phyloP scores from a whole-genome alignment of 2,329 filamentous ascomycete genomes.

The Paecilomyces sp. region DNA sequence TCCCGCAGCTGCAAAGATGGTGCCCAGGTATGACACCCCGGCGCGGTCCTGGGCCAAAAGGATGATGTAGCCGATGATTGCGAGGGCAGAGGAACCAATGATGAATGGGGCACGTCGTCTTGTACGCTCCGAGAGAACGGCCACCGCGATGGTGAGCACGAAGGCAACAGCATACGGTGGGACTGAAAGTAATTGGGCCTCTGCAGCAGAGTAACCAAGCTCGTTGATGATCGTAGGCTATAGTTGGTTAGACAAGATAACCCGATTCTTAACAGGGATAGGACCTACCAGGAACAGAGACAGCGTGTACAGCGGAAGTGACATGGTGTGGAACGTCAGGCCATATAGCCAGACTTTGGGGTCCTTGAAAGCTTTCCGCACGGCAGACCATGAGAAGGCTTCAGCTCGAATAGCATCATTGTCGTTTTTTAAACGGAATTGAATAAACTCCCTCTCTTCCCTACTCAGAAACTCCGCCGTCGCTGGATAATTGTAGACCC shows the following conservation, averaged over 20 bases:
- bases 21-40: conserved; percentile 54
- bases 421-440: conserved; percentile 58
- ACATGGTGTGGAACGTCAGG: conserved; percentile 65
- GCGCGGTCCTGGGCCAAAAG: conserved; percentile 49
- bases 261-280: not conserved
- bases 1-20: conserved; percentile 57
- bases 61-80: conserved; percentile 56
- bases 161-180: conserved; percentile 60
- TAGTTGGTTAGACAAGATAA: conserved; percentile 1
- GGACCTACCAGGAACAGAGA: conserved; percentile 28
- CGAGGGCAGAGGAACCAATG: conserved; percentile 50
- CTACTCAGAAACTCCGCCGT: conserved; percentile 34
- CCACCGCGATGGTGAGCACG: conserved; percentile 50
- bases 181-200: conserved; percentile 51
- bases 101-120: conserved; percentile 58
- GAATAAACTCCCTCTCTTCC: conserved; percentile 53
- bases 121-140: conserved; percentile 53
- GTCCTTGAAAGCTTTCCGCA: conserved; percentile 57
- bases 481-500: conserved; percentile 35
- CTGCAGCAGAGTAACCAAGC: conserved; percentile 33
- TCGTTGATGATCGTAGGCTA: conserved; percentile 37
- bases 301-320: conserved; percentile 45
- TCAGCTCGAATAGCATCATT: conserved; percentile 65
- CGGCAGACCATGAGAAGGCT: conserved; percentile 60
- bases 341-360: conserved; percentile 68